Base-by-base conservation (phyloP, 2,329 filamentous ascomycete genomes). In the Ophiostoma fasciatum region DNA sequence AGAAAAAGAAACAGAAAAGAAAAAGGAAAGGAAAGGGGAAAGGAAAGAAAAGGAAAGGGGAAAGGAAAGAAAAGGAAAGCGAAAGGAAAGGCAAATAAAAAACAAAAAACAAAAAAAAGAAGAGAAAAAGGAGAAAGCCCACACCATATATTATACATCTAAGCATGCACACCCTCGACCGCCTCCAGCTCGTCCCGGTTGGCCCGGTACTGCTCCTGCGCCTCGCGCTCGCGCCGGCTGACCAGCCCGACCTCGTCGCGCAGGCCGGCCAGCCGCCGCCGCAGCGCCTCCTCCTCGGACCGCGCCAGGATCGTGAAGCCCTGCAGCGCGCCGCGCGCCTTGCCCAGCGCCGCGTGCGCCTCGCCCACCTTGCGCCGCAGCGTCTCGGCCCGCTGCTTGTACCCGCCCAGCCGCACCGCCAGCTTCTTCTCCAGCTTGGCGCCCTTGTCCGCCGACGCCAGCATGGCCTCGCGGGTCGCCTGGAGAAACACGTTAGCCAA, bases 341-440 rank as follows among this genome's bases (percentile, higher is more conserved):
- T 81, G 39, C 78, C 73, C 12, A 94, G 64, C 3, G 80, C 80
- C 15, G 75, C 71, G 19, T 75, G 72, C 1, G 84, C 82, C 45
- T 85, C 81, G 14, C 60, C 57, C 43, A 92, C 82, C 61, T 94
- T 96, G 41, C 76, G 70, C 17, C 75, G 72, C 19, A 98, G 68
- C 47, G 74, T 76, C 56, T 85, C 85, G 23, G 83, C 76, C 22
- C 90, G 79, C 47, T 85, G 77, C 54, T 87, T 78, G 59, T 98
- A 98, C 12, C 90, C 90, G 18, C 87, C 87, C 3, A 93, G 74
- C 49, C 90, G 78, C 36, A 93, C 66, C 0, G 68, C 66, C n/a
- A 98, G 71, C 58, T 90, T 94, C 70, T 94, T 94, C 59, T 96
- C 87, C 1, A 93, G 63, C 57, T 88, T 92, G 52, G 84, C 83